Evolutionary conservation across 495 filamentous ascomycete species (phyloP), one percentile per base, ranked within the genome.

Genomic region (Podospora appendiculata): DNA sequence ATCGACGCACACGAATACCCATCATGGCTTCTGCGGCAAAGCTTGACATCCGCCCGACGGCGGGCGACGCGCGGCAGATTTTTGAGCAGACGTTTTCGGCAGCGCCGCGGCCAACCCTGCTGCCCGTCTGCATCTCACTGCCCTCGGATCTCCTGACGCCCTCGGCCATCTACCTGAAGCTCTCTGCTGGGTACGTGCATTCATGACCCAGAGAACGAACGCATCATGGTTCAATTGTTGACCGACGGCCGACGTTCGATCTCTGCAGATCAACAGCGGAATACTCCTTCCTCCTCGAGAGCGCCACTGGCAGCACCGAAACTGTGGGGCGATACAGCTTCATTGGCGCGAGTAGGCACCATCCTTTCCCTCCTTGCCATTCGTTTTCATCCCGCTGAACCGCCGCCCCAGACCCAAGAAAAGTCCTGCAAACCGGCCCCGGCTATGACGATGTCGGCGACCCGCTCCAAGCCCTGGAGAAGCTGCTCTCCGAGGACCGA

Each of bases 251-350:
- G 10, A 14, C 17, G 2, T 14, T 40, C 47, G 36, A 49, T 41
- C 11, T 47, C 6, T 34, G 75, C 86, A 58, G 60, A 76, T 82
- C 60, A 81, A 87, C 80, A 86, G 78, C 51, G 73, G 83, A 82
- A 45, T 78, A 81, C 52, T 88, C 85, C 8, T 96, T 97, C 65
- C 79, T 97, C 36, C 94, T 95, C 65, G 93, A 98, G 70, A 95
- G 89, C 63, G 93, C 90, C 7, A 88, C 89, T 59, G 93, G 90
- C 5, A 89, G 89, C 18, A 94, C 89, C 12, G 92, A 96, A 70
- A 90, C 83, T 1, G 88, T 97, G 57, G 92, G 90, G 36, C 76
- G 94, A 56, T 95, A 95, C 65, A 95, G 89, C 69, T 98, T 98
- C 68, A 82, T 98, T 41, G 93, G 94, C 53, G 87, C 89, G 52